phyloP scores from a whole-genome alignment of 352 stramenopile genomes.

The Phytopythium mirpurense region DNA sequence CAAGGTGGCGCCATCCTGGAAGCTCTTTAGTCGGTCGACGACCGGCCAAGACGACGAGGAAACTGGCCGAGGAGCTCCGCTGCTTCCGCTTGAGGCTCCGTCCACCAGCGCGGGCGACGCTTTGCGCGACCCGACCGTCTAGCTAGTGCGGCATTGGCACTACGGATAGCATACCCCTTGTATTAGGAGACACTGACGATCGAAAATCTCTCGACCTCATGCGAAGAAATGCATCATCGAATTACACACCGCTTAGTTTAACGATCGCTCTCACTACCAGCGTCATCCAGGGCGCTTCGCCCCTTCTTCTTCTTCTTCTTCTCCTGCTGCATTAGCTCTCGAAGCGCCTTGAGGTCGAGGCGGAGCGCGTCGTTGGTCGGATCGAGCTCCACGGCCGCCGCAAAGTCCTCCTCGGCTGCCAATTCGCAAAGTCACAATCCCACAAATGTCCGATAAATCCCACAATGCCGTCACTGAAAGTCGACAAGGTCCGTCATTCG shows the following conservation, averaged over 20 bases:
- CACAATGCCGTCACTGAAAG: background rate
- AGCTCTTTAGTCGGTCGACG: constrained; percentile 2
- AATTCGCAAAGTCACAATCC: background rate
- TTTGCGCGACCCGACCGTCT: background rate
- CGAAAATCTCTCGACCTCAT: too few species aligned
- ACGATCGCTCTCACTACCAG: background rate
- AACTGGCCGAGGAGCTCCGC: background rate
- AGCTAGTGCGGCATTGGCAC: background rate
- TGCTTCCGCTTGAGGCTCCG: background rate
- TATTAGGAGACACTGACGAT: too few species aligned
- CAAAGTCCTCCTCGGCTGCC: constrained; percentile 53
- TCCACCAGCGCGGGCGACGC: background rate
- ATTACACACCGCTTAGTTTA: background rate
- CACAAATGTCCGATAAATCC: background rate
- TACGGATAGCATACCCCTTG: too few species aligned
- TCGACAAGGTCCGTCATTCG: too few species aligned
- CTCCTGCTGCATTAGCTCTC: constrained; percentile 6
- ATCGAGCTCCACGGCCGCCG: constrained; percentile 51
- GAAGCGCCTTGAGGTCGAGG: constrained; percentile 40
- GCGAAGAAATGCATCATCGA: constrained; percentile 3
- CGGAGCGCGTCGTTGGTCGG: constrained; percentile 44
- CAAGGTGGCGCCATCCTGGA: constrained; percentile 4
- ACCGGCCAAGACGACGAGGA: constrained; percentile 3
- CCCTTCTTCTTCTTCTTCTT: background rate
- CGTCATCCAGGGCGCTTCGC: background rate